Conservation (phyloP, 1,284 basidiomycete species). For the Taiwanofungus camphoratus region DNA sequence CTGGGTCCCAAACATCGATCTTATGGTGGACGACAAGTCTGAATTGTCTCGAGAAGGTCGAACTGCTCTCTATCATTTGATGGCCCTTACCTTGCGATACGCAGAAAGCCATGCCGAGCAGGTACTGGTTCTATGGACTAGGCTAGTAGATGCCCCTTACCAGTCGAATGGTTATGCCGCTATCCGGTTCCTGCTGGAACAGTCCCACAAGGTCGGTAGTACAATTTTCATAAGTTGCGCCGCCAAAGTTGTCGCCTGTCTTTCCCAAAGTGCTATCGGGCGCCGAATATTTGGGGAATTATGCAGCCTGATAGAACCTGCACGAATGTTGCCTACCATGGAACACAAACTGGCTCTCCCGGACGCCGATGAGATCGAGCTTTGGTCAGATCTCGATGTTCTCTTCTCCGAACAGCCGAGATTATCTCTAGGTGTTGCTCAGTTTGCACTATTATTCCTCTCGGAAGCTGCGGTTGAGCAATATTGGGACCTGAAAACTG, state of each 20-base stretch:
- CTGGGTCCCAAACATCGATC: conserved; percentile 74
- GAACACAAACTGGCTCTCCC: conserved; percentile 69
- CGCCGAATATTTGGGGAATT: conserved; percentile 78
- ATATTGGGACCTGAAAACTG: conserved; percentile 66
- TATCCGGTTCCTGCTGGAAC: conserved; percentile 81
- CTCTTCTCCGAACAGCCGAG: conserved; percentile 70
- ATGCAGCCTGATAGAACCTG: conserved; percentile 80
- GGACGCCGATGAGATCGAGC: conserved; percentile 61
- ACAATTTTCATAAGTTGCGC: conserved; percentile 76
- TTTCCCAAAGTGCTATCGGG: conserved; percentile 77
- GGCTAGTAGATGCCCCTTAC: conserved; percentile 66
- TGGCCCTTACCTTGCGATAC: conserved; percentile 80
- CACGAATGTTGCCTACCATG: conserved; percentile 72
- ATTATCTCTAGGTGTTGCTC: conserved; percentile 69
- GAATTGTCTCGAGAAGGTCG: conserved; percentile 57
- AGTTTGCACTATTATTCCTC: conserved; percentile 85
- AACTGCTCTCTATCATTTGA: conserved; percentile 75
- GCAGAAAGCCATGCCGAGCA: conserved; percentile 77
- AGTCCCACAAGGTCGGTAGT: conserved; percentile 81
- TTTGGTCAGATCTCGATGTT: conserved; percentile 70
- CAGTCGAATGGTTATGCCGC: conserved; percentile 76
- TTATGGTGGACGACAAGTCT: conserved; percentile 57
- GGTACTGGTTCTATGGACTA: conserved; percentile 77
- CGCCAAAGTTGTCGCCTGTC: conserved; percentile 77
- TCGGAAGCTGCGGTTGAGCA: conserved; percentile 79